phyloP scores from a whole-genome alignment of 2,329 filamentous ascomycete species.

The Drechslerella dactyloides region DNA sequence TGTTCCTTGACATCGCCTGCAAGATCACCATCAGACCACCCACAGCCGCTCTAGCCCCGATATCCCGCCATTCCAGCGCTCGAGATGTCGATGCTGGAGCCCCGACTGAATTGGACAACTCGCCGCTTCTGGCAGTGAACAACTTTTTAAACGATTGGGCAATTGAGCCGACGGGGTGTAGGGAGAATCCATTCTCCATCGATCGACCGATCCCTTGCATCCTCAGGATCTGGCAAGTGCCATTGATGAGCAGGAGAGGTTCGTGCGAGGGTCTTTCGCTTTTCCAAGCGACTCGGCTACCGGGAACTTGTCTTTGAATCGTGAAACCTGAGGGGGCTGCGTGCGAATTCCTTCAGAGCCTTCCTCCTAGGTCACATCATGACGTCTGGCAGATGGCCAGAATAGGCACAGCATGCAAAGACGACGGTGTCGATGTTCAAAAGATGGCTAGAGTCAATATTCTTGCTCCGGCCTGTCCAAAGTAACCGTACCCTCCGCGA shows the following conservation, averaged over 20 bases:
- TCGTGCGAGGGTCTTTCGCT: not conserved
- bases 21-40: not conserved
- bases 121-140: slow-evolving; percentile 40
- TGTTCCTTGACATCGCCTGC: slow-evolving; percentile 1
- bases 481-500: slow-evolving; percentile 1
- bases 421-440: not conserved
- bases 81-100: slow-evolving; percentile 12
- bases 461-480: slow-evolving; percentile 10
- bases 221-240: slow-evolving; percentile 19
- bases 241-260: slow-evolving; percentile 12
- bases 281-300: slow-evolving; percentile 7
- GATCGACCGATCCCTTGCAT: slow-evolving; percentile 5
- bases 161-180: slow-evolving; percentile 26
- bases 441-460: slow-evolving; percentile 20
- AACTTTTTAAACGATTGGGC: slow-evolving; percentile 12
- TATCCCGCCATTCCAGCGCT: slow-evolving; percentile 41
- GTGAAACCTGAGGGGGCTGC: slow-evolving; percentile 25
- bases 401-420: not conserved
- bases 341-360: slow-evolving; percentile 17
- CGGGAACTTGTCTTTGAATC: slow-evolving; percentile 19
- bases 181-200: not conserved
- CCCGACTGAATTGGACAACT: not conserved
- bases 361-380: slow-evolving; percentile 20
- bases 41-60: slow-evolving; percentile 11
- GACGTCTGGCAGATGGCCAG: slow-evolving; percentile 24